phyloP scores from a whole-genome alignment of 2,329 filamentous ascomycete species.

The Pezicula neosporulosa region DNA sequence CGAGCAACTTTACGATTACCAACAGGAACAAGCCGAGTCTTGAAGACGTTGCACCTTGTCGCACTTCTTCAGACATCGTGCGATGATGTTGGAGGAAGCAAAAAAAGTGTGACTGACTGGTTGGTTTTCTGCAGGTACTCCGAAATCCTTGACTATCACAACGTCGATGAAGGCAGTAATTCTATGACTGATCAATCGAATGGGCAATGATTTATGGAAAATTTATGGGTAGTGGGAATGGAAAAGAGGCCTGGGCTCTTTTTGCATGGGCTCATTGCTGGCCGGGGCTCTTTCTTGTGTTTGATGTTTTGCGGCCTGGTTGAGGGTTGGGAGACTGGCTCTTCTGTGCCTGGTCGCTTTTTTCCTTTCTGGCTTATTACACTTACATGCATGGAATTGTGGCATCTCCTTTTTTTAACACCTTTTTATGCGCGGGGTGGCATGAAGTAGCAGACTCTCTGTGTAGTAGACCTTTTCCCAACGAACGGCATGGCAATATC shows the following conservation, averaged over 20 bases:
- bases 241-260: background rate
- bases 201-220: slow-evolving; percentile 6
- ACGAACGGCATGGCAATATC: background rate
- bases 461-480: background rate
- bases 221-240: no score
- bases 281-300: slow-evolving; percentile 4
- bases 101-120: slow-evolving; percentile 21
- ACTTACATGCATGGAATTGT: slow-evolving; percentile 7
- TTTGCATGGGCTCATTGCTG: background rate
- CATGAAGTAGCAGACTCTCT: background rate
- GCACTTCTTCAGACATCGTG: slow-evolving; percentile 10
- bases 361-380: slow-evolving; percentile 4
- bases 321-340: slow-evolving; percentile 12
- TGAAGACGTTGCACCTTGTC: slow-evolving; percentile 11
- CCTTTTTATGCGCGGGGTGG: background rate
- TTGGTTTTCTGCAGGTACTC: slow-evolving; percentile 70
- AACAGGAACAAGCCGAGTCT: slow-evolving; percentile 16
- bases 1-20: slow-evolving; percentile 35
- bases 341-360: slow-evolving; percentile 1
- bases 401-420: background rate
- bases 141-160: slow-evolving; percentile 98
- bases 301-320: slow-evolving; percentile 2
- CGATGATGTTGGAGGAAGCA: slow-evolving; percentile 2
- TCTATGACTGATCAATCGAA: slow-evolving; percentile 14
- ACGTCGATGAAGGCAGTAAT: slow-evolving; percentile 58